Conservation (phyloP, 1,139 yeast genomes). For the Yamadazyma diospyri region DNA sequence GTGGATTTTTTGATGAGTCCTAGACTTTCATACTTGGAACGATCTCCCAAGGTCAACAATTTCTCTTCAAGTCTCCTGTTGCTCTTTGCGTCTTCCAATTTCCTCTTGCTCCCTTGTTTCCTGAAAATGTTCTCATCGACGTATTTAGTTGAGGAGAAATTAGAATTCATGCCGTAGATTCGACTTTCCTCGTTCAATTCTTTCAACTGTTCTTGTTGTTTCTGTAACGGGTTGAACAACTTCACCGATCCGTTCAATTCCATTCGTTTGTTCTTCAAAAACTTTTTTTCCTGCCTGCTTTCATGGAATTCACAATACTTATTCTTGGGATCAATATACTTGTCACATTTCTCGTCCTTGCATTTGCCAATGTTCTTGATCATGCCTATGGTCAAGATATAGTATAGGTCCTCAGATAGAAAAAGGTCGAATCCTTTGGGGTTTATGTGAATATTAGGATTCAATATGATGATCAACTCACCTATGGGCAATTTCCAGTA, state of each 20-base stretch:
- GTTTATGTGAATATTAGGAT: slow-evolving; percentile 54
- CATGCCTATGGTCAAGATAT: slow-evolving; percentile 69
- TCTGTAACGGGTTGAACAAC: slow-evolving; percentile 32
- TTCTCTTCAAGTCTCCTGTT: slow-evolving; percentile 34
- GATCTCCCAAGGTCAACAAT: slow-evolving; percentile 17
- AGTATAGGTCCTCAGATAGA: slow-evolving; percentile 48
- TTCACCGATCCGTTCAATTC: slow-evolving; percentile 67
- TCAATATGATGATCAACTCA: slow-evolving; percentile 67
- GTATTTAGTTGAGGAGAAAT: slow-evolving; percentile 24
- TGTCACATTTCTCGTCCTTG: slow-evolving; percentile 43
- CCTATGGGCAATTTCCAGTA: slow-evolving; percentile 76
- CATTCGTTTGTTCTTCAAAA: slow-evolving; percentile 46
- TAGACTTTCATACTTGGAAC: slow-evolving; percentile 11
- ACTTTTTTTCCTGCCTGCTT: slow-evolving; percentile 13
- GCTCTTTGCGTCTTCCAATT: slow-evolving; percentile 28
- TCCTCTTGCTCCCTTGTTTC: slow-evolving; percentile 32
- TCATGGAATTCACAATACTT: slow-evolving; percentile 17
- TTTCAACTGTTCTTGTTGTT: slow-evolving; percentile 6
- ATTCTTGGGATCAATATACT: slow-evolving; percentile 10
- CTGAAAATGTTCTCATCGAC: slow-evolving; percentile 45
- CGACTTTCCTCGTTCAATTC: slow-evolving; percentile 15
- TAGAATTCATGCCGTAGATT: slow-evolving; percentile 15
- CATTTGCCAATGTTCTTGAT: slow-evolving; percentile 73
- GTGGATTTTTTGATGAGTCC: slow-evolving; percentile 12
- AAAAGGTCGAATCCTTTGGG: slow-evolving; percentile 48